Evolutionary conservation across 192 early-diverging fungal genomes (phyloP).

Genomic region (Rhizoclosmatium globosum): DNA sequence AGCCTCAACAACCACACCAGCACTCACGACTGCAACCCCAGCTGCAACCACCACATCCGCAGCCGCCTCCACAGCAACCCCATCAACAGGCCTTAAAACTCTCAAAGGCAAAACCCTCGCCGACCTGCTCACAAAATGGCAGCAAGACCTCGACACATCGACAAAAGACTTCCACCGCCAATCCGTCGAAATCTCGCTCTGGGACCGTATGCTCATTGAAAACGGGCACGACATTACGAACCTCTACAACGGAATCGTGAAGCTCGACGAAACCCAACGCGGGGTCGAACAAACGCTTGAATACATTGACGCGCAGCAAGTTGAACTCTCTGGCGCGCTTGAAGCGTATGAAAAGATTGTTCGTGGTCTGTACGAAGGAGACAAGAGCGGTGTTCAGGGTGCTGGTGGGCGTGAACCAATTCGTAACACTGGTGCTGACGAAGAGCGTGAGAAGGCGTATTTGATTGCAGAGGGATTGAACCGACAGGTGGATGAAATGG

Average conservation of each 20-base stretch:
- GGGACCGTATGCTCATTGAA: conserved; percentile 87
- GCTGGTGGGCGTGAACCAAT: conserved; percentile 16
- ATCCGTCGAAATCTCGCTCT: conserved; percentile 81
- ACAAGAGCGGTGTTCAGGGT: neutral
- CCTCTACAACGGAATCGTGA: conserved; percentile 76
- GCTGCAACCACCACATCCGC: conserved; percentile 41
- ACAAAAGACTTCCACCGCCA: conserved; percentile 86
- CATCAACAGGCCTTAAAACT: conserved; percentile 56
- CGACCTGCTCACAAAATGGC: conserved; percentile 93
- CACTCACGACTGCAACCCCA: conserved; percentile 40
- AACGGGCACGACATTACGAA: conserved; percentile 83
- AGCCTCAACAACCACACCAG: conserved; percentile 49
- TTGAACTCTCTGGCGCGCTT: conserved; percentile 78
- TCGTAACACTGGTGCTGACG: conserved; percentile 72
- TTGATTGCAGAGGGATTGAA: conserved; percentile 85
- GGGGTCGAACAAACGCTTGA: conserved; percentile 87
- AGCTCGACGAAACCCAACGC: conserved; percentile 76
- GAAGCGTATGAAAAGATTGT: conserved; percentile 83
- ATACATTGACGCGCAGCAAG: conserved; percentile 88
- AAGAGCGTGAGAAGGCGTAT: conserved; percentile 88
- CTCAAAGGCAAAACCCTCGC: conserved; percentile 89
- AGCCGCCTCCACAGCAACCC: conserved; percentile 31
- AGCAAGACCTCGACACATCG: conserved; percentile 77
- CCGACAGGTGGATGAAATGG: conserved; percentile 88
- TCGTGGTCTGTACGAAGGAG: conserved; percentile 40